Evolutionary conservation across 345 rosid genomes (phyloP).

Genomic region (Erodium maritimum): DNA sequence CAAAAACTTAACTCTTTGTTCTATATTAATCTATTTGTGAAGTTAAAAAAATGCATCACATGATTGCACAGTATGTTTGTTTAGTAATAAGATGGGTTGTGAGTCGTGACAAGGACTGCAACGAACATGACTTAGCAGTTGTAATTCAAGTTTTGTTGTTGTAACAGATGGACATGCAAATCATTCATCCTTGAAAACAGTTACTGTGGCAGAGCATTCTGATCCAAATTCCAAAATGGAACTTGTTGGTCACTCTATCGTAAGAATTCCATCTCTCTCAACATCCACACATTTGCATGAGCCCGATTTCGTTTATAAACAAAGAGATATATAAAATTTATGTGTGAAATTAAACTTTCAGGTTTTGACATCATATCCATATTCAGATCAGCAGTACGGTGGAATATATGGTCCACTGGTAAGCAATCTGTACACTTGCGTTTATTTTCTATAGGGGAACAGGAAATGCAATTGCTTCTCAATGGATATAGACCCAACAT

Average conservation of each 20-base stretch:
- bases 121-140: neutral
- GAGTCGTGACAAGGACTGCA: too few relatives aligned
- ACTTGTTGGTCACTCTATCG: conserved; percentile 64
- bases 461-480: conserved; percentile 2
- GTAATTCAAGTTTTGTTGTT: neutral
- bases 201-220: conserved; percentile 19
- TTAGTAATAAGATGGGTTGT: too few relatives aligned
- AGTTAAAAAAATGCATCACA: too few relatives aligned
- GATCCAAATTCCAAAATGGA: conserved; percentile 43
- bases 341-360: conserved; percentile 16
- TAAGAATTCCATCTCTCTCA: conserved; percentile 17
- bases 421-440: conserved; percentile 11
- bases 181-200: conserved; percentile 13
- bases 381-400: conserved; percentile 35
- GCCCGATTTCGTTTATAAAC: neutral
- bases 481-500: neutral
- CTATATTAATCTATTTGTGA: too few relatives aligned
- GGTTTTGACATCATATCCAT: conserved; percentile 46
- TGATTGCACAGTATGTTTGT: too few relatives aligned
- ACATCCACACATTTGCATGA: neutral
- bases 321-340: neutral
- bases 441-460: conserved; percentile 1
- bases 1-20: too few relatives aligned
- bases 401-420: conserved; percentile 51
- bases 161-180: conserved; percentile 26